Base-by-base conservation (phyloP, 2,329 filamentous ascomycete genomes). In the Apiospora phragmitis region DNA sequence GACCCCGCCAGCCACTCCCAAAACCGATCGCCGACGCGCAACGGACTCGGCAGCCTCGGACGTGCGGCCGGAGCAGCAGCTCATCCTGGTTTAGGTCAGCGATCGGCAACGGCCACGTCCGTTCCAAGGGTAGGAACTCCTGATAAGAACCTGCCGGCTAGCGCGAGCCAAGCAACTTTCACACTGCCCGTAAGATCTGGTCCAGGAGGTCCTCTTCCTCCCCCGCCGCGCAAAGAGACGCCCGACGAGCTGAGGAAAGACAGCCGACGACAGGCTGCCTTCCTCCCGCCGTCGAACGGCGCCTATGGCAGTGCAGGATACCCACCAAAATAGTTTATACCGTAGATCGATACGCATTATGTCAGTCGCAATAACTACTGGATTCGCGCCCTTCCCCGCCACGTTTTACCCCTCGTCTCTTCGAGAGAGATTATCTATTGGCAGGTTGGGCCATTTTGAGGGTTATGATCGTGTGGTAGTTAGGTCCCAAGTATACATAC, bases 161-260 rank as follows among this genome's bases (percentile, higher is more conserved):
- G 85, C 74, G 83, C 84, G 59, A 85, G 81, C 71, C 81, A 81
- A 68, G 79, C 84, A 21, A 89, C 87, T 3, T 91, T 92, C 70
- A 88, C 86, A 45, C 83, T 94, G 67, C 91, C 92, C 0, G 87
- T 92, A 71, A 88, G 92, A 65, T 85, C 88, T 62, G 90, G 87
- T 41, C 86, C 87, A 3, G 87, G 84, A 11, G 88, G 87, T 14
- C 85, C 88, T 11, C 83, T 91, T 42, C 89, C 89, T 67, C 86
- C 91, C 26, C 86, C 89, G n/a, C 89, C 87, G 47, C 85, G 86
- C 75, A 89, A 89, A 78, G 85, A 87, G 74, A 87, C 85, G 32
- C 82, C 85, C 2, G 88, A 90, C 70, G 87, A 90, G 59, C 73
- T 83, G 68, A 85, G 86, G 70, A 83, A 84, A 73, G 86, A 88